phyloP scores from a whole-genome alignment of 2,329 filamentous ascomycete genomes.

The Penicillium expansum region DNA sequence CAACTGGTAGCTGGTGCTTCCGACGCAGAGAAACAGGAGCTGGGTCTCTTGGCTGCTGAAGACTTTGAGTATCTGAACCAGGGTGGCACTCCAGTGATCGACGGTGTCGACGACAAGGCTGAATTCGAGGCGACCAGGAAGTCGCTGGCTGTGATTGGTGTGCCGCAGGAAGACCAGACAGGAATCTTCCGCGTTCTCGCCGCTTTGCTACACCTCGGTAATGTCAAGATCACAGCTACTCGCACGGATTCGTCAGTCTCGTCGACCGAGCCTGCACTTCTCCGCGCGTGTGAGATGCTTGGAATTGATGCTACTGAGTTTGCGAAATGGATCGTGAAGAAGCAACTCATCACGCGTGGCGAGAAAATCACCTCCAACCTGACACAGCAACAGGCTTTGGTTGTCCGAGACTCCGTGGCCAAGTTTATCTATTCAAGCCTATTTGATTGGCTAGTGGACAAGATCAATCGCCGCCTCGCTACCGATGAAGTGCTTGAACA shows the following conservation, averaged over 20 bases:
- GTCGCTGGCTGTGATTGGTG: slow-evolving; percentile 84
- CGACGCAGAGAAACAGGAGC: slow-evolving; percentile 74
- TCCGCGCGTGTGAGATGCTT: slow-evolving; percentile 77
- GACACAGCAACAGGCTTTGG: slow-evolving; percentile 86
- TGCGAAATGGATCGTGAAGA: slow-evolving; percentile 98
- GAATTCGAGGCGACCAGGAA: slow-evolving; percentile 87
- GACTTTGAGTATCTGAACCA: slow-evolving; percentile 97
- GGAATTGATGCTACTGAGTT: slow-evolving; percentile 85
- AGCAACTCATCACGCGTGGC: slow-evolving; percentile 91
- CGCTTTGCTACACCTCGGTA: slow-evolving; percentile 88
- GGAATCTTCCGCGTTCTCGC: slow-evolving; percentile 89
- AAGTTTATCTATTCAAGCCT: slow-evolving; percentile 98
- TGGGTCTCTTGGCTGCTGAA: slow-evolving; percentile 76
- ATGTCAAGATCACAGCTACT: slow-evolving; percentile 91
- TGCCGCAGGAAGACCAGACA: slow-evolving; percentile 68
- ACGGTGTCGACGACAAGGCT: slow-evolving; percentile 91
- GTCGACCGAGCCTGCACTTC: slow-evolving; percentile 75
- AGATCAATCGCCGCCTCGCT: slow-evolving; percentile 86
- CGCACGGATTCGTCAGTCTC: slow-evolving; percentile 82
- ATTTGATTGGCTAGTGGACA: slow-evolving; percentile 99
- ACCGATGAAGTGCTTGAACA: slow-evolving; percentile 80
- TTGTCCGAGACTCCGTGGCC: slow-evolving; percentile 94
- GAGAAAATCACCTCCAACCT: slow-evolving; percentile 98
- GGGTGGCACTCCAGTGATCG: slow-evolving; percentile 84
- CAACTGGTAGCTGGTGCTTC: slow-evolving; percentile 92